A percentile compares a stretch with the other conserved stretches of the same genome.
phyloP scores from a whole-genome alignment of 1,284 basidiomycete species.

The Fomitopsis pinicola region DNA sequence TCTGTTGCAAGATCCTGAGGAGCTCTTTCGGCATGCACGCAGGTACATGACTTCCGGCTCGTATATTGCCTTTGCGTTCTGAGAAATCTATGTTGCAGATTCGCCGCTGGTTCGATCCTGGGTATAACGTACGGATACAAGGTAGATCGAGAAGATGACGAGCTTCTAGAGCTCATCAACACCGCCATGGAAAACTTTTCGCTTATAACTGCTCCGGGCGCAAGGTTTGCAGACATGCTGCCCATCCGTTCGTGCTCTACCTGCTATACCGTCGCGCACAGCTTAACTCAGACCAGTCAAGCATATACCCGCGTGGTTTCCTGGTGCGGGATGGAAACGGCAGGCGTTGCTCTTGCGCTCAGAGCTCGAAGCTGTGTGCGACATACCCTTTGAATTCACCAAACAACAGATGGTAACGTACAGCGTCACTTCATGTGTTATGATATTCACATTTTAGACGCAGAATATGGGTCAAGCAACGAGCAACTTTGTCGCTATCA shows the following conservation, averaged over 20 bases:
- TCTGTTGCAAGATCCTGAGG: too few relatives aligned
- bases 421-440: background rate
- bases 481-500: slow-evolving; percentile 21
- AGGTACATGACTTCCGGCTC: background rate
- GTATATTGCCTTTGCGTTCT: too few relatives aligned
- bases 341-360: slow-evolving; percentile 12
- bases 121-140: slow-evolving; percentile 33
- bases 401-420: slow-evolving; percentile 21
- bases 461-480: slow-evolving; percentile 22
- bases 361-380: slow-evolving; percentile 18
- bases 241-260: slow-evolving; percentile 21
- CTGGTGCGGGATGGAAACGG: slow-evolving; percentile 22
- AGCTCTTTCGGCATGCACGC: background rate
- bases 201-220: slow-evolving; percentile 19
- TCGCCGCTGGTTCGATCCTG: slow-evolving; percentile 30
- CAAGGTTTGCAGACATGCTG: slow-evolving; percentile 28
- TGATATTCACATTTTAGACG: background rate
- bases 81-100: slow-evolving; percentile 10
- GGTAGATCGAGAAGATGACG: slow-evolving; percentile 25
- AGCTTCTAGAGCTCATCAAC: slow-evolving; percentile 27
- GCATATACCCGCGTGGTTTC: slow-evolving; percentile 26
- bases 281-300: slow-evolving; percentile 1
- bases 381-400: slow-evolving; percentile 21
- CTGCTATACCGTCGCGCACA: background rate
- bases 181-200: slow-evolving; percentile 25